Evolutionary conservation across 441 rosid species (phyloP), one percentile per base, ranked within the genome.

Genomic region (Breynia disticha): DNA sequence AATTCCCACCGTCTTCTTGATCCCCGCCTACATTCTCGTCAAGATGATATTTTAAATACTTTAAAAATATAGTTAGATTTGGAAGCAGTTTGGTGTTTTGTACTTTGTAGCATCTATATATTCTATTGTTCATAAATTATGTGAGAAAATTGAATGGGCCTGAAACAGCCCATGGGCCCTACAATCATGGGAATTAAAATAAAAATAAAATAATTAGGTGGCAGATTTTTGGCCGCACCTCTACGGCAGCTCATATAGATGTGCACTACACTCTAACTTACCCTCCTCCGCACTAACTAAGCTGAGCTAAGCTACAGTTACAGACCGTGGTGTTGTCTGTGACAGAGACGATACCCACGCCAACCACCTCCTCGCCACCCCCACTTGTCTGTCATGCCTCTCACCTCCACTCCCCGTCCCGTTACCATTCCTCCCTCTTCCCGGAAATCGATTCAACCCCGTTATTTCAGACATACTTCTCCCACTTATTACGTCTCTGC

Each of bases 391-490:
- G 51, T 74, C 68, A 42, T 68, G 65, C 39, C 39, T 50, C 39
- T 37, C 48, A 42, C 42, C 44, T 13, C 50, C 46, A 22, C n/a
- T 37, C 13, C 56, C 49, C 52, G 58, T 64, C 47, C 50, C 44
- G 43, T 64, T 21, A 48, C 9, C 19, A 19, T 9, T 48, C 9
- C 19, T 14, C 22, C 53, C 32, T 14, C 28, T 68, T 55, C 72
- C 67, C 62, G 75, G 63, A 76, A 79, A 73, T 71, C 93, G 76
- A 73, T 72, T 64, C 32, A 82, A 21, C 0, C 84, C 77, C 50
- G 84, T 81, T 79, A 84, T 75, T 72, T 90, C 89, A 62, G 94
- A 86, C 79, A 82, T 76, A 56, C 90, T 86, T 73, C 90, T 79
- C 50, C 67, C 53, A 42, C 73, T 82, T 46, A 76, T 81, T 75